Percentiles rank a stretch among this genome's conserved stretches.
phyloP scores from a whole-genome alignment of 257 asterid species.

The Capsicum baccatum region DNA sequence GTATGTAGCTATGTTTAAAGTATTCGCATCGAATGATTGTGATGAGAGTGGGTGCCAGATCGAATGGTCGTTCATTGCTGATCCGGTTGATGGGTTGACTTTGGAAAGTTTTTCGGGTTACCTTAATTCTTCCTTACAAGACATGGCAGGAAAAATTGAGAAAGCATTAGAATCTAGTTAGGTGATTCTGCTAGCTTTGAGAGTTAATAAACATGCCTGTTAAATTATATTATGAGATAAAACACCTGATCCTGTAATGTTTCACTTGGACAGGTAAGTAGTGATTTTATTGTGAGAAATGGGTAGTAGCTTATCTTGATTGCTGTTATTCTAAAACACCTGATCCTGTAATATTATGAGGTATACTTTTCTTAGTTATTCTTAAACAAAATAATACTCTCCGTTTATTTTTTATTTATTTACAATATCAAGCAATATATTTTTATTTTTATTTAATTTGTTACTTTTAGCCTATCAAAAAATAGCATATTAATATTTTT shows the following conservation, averaged over 20 bases:
- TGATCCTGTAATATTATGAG: too few species aligned
- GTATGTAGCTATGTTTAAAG: constrained; percentile 50
- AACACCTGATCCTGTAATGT: not conserved
- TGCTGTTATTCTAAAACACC: too few species aligned
- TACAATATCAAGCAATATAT: too few species aligned
- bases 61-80: constrained; percentile 71
- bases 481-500: too few species aligned
- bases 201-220: not conserved
- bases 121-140: constrained; percentile 50
- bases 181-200: not conserved
- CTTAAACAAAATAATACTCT: too few species aligned
- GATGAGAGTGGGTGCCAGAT: constrained; percentile 56
- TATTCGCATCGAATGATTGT: constrained; percentile 37
- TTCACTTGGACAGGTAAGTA: not conserved
- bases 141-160: constrained; percentile 59
- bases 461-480: too few species aligned
- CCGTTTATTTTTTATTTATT: too few species aligned
- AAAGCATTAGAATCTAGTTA: constrained; percentile 38
- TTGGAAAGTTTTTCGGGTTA: constrained; percentile 43
- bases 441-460: too few species aligned
- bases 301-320: too few species aligned
- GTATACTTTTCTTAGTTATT: too few species aligned
- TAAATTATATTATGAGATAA: not conserved
- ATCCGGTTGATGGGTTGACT: constrained; percentile 63
- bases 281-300: not conserved